Percentiles rank a stretch among this genome's conserved stretches.
These are phyloP conservation scores for Tubosaeta sp. DNA, from an alignment of 768 basidiomycete genomes.

Conservation along the genomic window DNA sequence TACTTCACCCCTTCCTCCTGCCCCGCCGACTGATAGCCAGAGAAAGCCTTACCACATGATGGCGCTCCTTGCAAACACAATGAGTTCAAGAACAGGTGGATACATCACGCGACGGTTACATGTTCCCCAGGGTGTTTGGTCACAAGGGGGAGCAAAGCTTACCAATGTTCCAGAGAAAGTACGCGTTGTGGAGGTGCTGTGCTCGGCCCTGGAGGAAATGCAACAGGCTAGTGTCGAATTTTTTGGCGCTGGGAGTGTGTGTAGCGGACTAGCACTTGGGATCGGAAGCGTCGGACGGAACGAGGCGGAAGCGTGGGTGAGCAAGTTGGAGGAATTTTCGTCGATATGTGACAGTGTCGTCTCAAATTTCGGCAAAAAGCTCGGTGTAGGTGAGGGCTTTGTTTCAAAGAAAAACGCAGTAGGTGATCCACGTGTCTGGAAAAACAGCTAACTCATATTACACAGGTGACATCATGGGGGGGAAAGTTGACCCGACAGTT, in stretches of 20 bases:
- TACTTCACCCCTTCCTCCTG: constrained; percentile 70
- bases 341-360: constrained; percentile 75
- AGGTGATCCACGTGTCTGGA: constrained; percentile 19
- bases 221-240: constrained; percentile 65
- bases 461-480: constrained; percentile 61
- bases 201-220: constrained; percentile 75
- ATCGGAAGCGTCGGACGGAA: constrained; percentile 73
- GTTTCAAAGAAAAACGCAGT: constrained; percentile 73
- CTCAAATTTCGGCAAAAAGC: constrained; percentile 79
- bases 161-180: constrained; percentile 80
- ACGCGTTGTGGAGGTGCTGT: constrained; percentile 75
- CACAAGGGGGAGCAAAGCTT: constrained; percentile 84
- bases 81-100: constrained; percentile 76
- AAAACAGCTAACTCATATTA: constrained; percentile 8
- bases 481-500: constrained; percentile 69
- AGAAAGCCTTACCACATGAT: constrained; percentile 91
- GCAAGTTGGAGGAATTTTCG: constrained; percentile 78
- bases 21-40: constrained; percentile 65
- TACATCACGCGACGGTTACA: constrained; percentile 84
- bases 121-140: constrained; percentile 89
- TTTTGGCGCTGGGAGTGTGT: constrained; percentile 76
- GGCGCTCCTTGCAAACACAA: constrained; percentile 72
- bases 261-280: constrained; percentile 67
- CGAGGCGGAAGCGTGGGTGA: constrained; percentile 75
- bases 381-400: constrained; percentile 85